Percentiles rank a stretch among this genome's conserved stretches.
Conservation (phyloP, 1,284 basidiomycete species). For the Ustilago curta region DNA sequence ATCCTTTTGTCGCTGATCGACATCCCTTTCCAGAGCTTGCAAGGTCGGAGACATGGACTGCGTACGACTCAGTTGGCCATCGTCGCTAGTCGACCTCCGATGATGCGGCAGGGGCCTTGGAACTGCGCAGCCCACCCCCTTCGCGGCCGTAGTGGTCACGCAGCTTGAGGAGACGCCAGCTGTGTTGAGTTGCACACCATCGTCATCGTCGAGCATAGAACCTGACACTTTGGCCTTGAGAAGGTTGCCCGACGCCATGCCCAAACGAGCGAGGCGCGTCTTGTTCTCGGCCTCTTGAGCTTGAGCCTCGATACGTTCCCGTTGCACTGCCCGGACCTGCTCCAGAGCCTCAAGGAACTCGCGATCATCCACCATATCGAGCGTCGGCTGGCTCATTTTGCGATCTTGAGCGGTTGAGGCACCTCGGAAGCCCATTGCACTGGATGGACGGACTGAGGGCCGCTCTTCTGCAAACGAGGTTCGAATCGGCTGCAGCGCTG, state of each 20-base stretch:
- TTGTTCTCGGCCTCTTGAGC: constrained; percentile 38
- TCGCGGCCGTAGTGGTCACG: background rate
- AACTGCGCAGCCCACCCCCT: background rate
- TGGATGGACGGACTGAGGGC: constrained; percentile 20
- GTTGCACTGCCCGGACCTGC: constrained; percentile 53
- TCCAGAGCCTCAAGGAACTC: constrained; percentile 64
- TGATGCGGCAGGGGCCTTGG: constrained; percentile 14
- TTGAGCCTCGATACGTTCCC: constrained; percentile 51
- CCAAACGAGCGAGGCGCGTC: constrained; percentile 32
- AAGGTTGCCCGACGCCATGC: constrained; percentile 35
- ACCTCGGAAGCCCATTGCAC: constrained; percentile 35
- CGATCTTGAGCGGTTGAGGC: constrained; percentile 27
- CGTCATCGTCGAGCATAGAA: constrained; percentile 22
- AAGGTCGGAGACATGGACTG: constrained; percentile 8
- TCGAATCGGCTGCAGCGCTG: constrained; percentile 27
- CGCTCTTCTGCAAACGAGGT: constrained; percentile 18
- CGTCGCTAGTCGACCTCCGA: constrained; percentile 34
- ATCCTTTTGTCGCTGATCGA: constrained; percentile 50
- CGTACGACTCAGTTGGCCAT: constrained; percentile 19
- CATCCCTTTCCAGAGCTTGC: constrained; percentile 11
- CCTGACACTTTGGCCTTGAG: constrained; percentile 31
- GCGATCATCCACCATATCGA: constrained; percentile 61
- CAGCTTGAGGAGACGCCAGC: background rate
- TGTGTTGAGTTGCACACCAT: background rate
- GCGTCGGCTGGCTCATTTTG: constrained; percentile 61